Evolutionary conservation across 2,329 filamentous ascomycete species (phyloP), one percentile per base, ranked within the genome.

Genomic region (Neocucurbitaria cava): DNA sequence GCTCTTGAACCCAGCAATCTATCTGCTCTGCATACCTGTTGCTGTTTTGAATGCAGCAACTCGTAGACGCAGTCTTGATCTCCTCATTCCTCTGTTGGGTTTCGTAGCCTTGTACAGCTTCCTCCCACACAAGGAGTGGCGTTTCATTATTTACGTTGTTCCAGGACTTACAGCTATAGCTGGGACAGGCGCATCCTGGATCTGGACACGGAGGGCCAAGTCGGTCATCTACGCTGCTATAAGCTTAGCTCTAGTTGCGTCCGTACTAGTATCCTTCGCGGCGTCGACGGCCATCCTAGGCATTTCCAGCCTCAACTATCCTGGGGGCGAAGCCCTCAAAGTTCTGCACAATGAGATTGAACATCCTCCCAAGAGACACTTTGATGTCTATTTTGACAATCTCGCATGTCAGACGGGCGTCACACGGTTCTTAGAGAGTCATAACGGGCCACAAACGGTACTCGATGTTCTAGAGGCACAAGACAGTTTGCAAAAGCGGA

Each of bases 61-160:
- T 5, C 72, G 74, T 15, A 59, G 60, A 33, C 72, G 71, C 17
- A 78, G 76, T 48, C 56, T 91, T 0, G 80, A 81, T 36, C 76
- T 87, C 8, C 65, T 90, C 3, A 65, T 88, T 2, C 92, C 95
- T 0, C 83, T 85, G 9, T 62, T 96, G 1, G 75, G 84, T 26
- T 99, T 93, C 74, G 82, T 96, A 18, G 83, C 83, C 4, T 75
- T 96, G 39, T 98, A 96, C 80, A 96, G 92, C 59, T 66, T 92
- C 46, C 89, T 96, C 58, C 93, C 94, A 0, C 95, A 99, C 79
- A 99, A 99, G 74, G 95, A 99, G 78, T 90, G 92, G 73, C 90
- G 95, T 17, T 99, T 99, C 80, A 88, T 99, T 64, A 87, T 98
- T 67, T 98, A 98, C 77, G 83, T 87, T 47, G 82, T 96, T 21